Conservation (phyloP, 768 basidiomycete species). For the Leucocoprinus sp. region DNA sequence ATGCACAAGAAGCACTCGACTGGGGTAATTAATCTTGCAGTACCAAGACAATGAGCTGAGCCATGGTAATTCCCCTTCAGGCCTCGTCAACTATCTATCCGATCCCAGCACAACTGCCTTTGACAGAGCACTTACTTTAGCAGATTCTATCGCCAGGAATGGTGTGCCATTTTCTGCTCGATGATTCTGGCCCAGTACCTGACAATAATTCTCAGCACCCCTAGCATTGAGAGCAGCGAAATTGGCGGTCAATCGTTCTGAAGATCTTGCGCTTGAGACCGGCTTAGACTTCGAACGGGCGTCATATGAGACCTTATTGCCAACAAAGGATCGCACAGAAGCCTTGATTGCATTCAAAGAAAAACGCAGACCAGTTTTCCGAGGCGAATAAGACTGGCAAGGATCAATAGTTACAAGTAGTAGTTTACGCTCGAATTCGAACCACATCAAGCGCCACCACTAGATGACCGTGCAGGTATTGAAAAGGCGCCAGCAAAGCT, state of each 20-base stretch:
- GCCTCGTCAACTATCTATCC: constrained; percentile 79
- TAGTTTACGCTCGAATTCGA: constrained; percentile 13
- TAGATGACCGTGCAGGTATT: constrained; percentile 33
- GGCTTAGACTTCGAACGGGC: constrained; percentile 91
- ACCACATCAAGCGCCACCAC: constrained; percentile 19
- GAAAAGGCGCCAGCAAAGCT: constrained; percentile 46
- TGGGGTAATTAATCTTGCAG: constrained; percentile 41
- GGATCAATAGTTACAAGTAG: constrained; percentile 18
- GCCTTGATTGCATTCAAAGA: constrained; percentile 82
- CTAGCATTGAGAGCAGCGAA: constrained; percentile 85
- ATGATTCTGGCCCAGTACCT: not conserved
- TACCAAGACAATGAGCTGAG: constrained; percentile 6
- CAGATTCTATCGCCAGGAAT: constrained; percentile 56
- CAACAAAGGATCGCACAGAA: constrained; percentile 70
- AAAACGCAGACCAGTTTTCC: constrained; percentile 73
- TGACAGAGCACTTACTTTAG: constrained; percentile 65
- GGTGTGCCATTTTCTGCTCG: constrained; percentile 35
- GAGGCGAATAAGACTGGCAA: constrained; percentile 52
- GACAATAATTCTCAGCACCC: constrained; percentile 47
- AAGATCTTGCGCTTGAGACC: constrained; percentile 71
- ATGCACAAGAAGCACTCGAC: constrained; percentile 57
- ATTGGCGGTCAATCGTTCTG: constrained; percentile 71
- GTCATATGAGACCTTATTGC: constrained; percentile 74
- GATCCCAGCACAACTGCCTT: constrained; percentile 49
- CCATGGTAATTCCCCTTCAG: constrained; percentile 28